Evolutionary conservation across 1,139 yeast species (phyloP), one percentile per base, ranked within the genome.

Genomic region (Yamadazyma spencermartinsiae): DNA sequence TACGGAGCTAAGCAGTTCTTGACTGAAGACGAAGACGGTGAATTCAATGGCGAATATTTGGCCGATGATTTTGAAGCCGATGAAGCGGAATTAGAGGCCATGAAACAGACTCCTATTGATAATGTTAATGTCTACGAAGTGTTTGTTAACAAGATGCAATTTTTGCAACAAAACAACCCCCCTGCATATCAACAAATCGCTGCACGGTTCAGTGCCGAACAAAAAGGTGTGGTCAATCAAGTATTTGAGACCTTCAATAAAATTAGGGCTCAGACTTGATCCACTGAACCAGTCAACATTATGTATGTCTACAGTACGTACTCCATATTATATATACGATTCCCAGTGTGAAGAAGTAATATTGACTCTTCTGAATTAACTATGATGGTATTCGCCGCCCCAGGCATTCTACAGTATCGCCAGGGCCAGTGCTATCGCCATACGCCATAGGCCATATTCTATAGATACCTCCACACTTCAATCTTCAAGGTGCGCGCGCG

Each of bases 61-160:
- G 65, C 61, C 5, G 77, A 68, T 15, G 76, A 71, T 23, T 65
- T 62, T 27, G 77, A 68, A 43, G 71, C 66, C 14, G 79, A 74
- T 37, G 77, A 72, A 39, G 82, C 80, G 10, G 76, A 75, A 42
- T 68, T 74, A 44, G 82, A 76, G 46, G 74, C 80, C 21, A 60
- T 72, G 58, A 76, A 71, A 46, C 73, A 68, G 42, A 75, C 80
- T 2, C 79, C 80, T 10, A 61, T 78, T 38, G 81, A 77, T 51
- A 49, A 56, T 16, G 49, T 75, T 28, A 75, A 78, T 48, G 79
- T 71, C 4, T 68, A 69, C 50, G 68, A 63, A 34, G 72, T 66
- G 16, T 73, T 75, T 51, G 69, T 68, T 26, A 56, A 55, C 8
- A 55, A 54, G 18, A 45, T 65, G 16, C 43, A 55, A 10, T 34